Conservation (phyloP, 2,329 filamentous ascomycete species). For the Iodosphaeria phyllophila region DNA sequence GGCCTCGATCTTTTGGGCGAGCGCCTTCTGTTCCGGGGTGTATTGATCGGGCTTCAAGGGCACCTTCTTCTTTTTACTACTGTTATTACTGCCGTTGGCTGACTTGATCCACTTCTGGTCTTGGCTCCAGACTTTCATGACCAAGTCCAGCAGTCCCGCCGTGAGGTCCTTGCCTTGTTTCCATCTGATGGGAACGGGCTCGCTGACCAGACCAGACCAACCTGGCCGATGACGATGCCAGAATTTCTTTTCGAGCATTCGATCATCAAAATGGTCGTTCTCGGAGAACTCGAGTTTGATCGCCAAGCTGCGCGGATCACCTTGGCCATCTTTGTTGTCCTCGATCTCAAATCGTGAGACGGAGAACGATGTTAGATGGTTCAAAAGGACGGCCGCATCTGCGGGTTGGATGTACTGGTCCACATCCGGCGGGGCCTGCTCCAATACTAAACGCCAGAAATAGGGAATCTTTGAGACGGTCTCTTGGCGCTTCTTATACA, state of each 20-base stretch:
- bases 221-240: constrained; percentile 58
- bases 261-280: constrained; percentile 71
- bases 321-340: constrained; percentile 31
- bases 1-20: constrained; percentile 35
- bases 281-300: constrained; percentile 62
- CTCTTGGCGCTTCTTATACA: constrained; percentile 60
- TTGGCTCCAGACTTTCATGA: constrained; percentile 49
- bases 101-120: constrained; percentile 23
- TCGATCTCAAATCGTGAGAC: constrained; percentile 70
- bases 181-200: constrained; percentile 79
- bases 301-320: constrained; percentile 64
- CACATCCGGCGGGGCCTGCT: constrained; percentile 69
- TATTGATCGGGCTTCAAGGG: too few relatives aligned
- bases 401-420: constrained; percentile 74
- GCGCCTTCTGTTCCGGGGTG: constrained; percentile 27
- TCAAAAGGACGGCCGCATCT: constrained; percentile 56
- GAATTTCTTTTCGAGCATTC: constrained; percentile 75
- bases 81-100: constrained; percentile 15
- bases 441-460: constrained; percentile 92
- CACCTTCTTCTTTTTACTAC: constrained; percentile 10
- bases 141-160: constrained; percentile 57
- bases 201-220: constrained; percentile 64
- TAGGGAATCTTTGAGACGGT: constrained; percentile 56
- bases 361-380: constrained; percentile 45
- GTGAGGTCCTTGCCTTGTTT: constrained; percentile 70